Percentiles rank a stretch among this genome's conserved stretches.
These are phyloP conservation scores for Mallotus repandus DNA, from an alignment of 441 rosid genomes.

Conservation along the genomic window DNA sequence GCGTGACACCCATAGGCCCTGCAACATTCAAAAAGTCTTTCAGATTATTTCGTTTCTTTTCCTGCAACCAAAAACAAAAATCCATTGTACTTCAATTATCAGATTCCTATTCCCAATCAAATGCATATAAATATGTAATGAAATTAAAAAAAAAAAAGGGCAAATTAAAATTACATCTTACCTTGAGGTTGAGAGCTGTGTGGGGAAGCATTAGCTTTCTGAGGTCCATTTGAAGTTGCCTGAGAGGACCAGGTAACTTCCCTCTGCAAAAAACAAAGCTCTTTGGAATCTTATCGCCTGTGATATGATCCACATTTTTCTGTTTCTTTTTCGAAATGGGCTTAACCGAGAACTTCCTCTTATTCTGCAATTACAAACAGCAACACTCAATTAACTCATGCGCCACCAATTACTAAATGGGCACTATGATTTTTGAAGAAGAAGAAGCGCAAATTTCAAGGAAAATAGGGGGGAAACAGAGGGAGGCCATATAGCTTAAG, in stretches of 20 bases:
- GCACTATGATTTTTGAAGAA: too few relatives aligned
- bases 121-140: background rate
- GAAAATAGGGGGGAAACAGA: too few relatives aligned
- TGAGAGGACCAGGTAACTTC: conserved; percentile 72
- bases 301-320: conserved; percentile 60
- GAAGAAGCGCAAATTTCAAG: too few relatives aligned
- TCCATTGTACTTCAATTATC: background rate
- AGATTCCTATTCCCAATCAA: too few relatives aligned
- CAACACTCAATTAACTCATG: background rate
- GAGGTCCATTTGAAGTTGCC: conserved; percentile 81
- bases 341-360: conserved; percentile 53
- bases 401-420: background rate
- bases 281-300: conserved; percentile 83
- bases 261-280: conserved; percentile 87
- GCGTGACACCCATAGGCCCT: conserved; percentile 96
- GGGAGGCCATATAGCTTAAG: background rate
- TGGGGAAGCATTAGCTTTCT: conserved; percentile 93
- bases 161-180: conserved; percentile 12
- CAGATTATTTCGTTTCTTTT: conserved; percentile 78
- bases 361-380: conserved; percentile 36
- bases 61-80: conserved; percentile 41
- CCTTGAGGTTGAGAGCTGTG: conserved; percentile 90
- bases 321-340: conserved; percentile 50
- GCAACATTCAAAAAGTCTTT: conserved; percentile 84
- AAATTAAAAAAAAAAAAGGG: background rate